phyloP scores from a whole-genome alignment of 1,139 yeast genomes.

The Scheffersomyces lignicola region DNA sequence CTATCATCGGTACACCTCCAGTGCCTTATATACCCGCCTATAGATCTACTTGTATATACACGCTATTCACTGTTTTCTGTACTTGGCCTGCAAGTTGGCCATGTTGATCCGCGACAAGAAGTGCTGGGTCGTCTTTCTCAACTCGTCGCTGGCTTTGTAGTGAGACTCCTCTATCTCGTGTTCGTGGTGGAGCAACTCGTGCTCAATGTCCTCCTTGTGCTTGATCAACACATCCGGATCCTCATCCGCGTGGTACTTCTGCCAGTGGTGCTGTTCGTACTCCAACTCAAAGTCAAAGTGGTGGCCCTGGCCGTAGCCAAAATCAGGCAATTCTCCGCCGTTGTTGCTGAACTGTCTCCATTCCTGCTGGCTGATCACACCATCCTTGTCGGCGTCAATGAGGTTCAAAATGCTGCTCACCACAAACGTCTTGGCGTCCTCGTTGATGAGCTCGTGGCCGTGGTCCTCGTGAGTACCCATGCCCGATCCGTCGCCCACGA shows the following conservation, averaged over 20 bases:
- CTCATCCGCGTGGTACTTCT: slow-evolving; percentile 71
- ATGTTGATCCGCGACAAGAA: slow-evolving; percentile 36
- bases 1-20: too few species aligned
- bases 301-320: slow-evolving; percentile 96
- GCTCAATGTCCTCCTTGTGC: slow-evolving; percentile 89
- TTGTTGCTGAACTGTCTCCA: slow-evolving; percentile 61
- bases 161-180: slow-evolving; percentile 76
- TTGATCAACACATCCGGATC: slow-evolving; percentile 82
- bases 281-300: slow-evolving; percentile 93
- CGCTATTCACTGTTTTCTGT: slow-evolving; percentile 12
- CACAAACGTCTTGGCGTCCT: slow-evolving; percentile 59
- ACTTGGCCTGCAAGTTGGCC: slow-evolving; percentile 39
- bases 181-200: slow-evolving; percentile 83
- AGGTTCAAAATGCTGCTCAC: slow-evolving; percentile 53
- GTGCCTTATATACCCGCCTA: too few species aligned
- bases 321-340: slow-evolving; percentile 84
- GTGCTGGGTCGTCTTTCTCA: slow-evolving; percentile 31
- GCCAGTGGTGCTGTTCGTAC: slow-evolving; percentile 95
- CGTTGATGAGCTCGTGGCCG: slow-evolving; percentile 51
- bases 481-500: slow-evolving; percentile 89
- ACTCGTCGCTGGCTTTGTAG: slow-evolving; percentile 45
- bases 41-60: too few species aligned
- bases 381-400: slow-evolving; percentile 70
- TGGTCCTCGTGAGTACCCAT: slow-evolving; percentile 73
- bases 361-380: slow-evolving; percentile 63